A percentile compares a stretch with the other conserved stretches of the same genome.
Evolutionary conservation across 805 yeast species (phyloP).

Genomic region (Yarrowia bubula): DNA sequence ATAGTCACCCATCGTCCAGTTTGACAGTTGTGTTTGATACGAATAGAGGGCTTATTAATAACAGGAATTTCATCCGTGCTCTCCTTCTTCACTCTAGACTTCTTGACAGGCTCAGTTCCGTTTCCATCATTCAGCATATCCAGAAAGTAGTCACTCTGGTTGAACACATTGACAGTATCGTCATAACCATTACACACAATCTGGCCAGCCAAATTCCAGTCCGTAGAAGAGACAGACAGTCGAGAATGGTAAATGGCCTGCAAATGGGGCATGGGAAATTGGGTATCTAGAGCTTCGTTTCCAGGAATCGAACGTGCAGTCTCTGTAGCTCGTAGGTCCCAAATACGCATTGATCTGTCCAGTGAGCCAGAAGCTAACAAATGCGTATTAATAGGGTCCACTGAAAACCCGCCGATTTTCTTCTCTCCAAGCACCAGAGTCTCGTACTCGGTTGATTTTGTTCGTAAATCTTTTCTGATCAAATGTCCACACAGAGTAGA

Average conservation of each 20-base stretch:
- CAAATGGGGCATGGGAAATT: conserved; percentile 42
- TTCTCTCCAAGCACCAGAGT: conserved; percentile 75
- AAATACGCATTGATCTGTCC: conserved; percentile 77
- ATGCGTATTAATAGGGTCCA: conserved; percentile 64
- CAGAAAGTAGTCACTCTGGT: conserved; percentile 35
- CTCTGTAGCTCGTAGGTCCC: conserved; percentile 70
- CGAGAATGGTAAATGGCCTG: conserved; percentile 68
- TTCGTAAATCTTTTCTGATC: conserved; percentile 68
- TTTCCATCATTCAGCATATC: conserved; percentile 38
- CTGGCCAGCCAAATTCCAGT: conserved; percentile 66
- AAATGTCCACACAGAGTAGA: conserved; percentile 82
- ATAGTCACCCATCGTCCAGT: conserved; percentile 97
- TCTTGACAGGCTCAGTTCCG: conserved; percentile 32
- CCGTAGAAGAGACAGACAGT: conserved; percentile 78
- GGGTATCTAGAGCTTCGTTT: conserved; percentile 27
- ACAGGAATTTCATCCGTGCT: not conserved
- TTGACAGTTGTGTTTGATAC: conserved; percentile 86
- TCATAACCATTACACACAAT: conserved; percentile 93
- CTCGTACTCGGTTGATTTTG: conserved; percentile 38
- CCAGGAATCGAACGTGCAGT: conserved; percentile 29
- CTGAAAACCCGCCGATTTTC: conserved; percentile 84
- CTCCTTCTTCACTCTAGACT: not conserved
- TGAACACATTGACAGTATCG: conserved; percentile 73
- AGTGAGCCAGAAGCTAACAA: conserved; percentile 85
- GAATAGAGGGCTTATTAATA: conserved; percentile 57